phyloP scores from a whole-genome alignment of 768 basidiomycete species.

The Strobilomyces confusus region DNA sequence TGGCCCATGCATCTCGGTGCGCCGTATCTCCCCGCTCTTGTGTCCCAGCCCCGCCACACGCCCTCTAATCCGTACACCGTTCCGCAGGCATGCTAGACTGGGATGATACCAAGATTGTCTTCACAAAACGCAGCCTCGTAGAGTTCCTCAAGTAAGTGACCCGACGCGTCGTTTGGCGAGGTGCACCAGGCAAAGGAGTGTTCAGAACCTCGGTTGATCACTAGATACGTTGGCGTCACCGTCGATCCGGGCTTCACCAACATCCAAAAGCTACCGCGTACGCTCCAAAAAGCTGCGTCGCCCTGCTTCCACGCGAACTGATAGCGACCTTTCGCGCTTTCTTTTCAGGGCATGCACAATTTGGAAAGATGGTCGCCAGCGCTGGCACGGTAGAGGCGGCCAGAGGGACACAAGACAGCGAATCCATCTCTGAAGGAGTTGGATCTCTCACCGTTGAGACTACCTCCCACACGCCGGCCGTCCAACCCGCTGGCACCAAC shows the following conservation, averaged over 20 bases:
- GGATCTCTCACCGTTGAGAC: conserved; percentile 2
- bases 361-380: conserved; percentile 46
- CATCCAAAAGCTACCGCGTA: conserved; percentile 74
- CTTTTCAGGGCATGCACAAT: conserved; percentile 61
- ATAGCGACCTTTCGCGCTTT: not conserved
- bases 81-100: conserved; percentile 71
- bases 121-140: conserved; percentile 71
- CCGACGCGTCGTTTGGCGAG: not conserved
- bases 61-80: not conserved
- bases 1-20: conserved; percentile 67
- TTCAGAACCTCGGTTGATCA: conserved; percentile 18
- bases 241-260: conserved; percentile 74
- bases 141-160: conserved; percentile 69
- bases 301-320: not conserved
- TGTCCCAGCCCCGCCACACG: not conserved
- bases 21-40: conserved; percentile 11
- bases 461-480: conserved; percentile 4
- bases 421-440: not conserved
- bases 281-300: conserved; percentile 5
- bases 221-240: conserved; percentile 68
- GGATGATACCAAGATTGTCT: conserved; percentile 72
- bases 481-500: not conserved
- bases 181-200: conserved; percentile 3
- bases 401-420: conserved; percentile 7
- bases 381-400: conserved; percentile 15